Evolutionary conservation across 257 asterid genomes (phyloP), one percentile per base, ranked within the genome.

Genomic region (Mentha longifolia): DNA sequence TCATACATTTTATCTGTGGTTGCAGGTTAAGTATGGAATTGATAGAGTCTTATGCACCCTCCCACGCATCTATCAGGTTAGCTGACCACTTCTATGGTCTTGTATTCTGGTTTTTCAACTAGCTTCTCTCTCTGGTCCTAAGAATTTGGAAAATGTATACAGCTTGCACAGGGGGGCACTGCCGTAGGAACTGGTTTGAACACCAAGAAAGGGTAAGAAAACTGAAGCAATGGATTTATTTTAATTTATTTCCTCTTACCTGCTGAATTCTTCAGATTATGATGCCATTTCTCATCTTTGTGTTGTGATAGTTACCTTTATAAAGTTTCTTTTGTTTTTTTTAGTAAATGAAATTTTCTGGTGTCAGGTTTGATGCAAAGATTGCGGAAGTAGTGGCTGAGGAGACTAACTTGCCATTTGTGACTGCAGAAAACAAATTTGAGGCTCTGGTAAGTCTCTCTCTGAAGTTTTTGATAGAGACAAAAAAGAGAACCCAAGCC

Each of bases 111-210:
- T 61, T 49, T 55, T 74, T 35, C 58, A 68, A 67, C 67, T 39
- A 67, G 47, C 65, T 67, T 61, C 64, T 68, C 47, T 56, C 5
- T 68, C 2, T 75, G 76, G 67, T 77, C 64, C 84, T 85, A 78
- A 81, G 52, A 31, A 68, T 67, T 77, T 74, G 66, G 61, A 65
- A 61, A 66, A 76, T 68, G 52, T 80, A 68, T 76, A 82, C 98
- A 95, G 99, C 97, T 95, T 69, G 98, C 99, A 75, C 99, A 92
- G 70, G 98, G 99, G 20, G 99, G 97, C 74, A 95, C 99, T 57
- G 98, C 99, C 51, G 97, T 95, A 41, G 99, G 99, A 71, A 92
- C 99, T 30, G 99, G 99, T 77, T 82, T 95, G 79, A 92, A 95
- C 83, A 95, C 99, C 52, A 88, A 89, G 84, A 89, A 85, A 83